Evolutionary conservation across 1,284 basidiomycete genomes (phyloP), one percentile per base, ranked within the genome.

Genomic region (Thelephora terrestris): DNA sequence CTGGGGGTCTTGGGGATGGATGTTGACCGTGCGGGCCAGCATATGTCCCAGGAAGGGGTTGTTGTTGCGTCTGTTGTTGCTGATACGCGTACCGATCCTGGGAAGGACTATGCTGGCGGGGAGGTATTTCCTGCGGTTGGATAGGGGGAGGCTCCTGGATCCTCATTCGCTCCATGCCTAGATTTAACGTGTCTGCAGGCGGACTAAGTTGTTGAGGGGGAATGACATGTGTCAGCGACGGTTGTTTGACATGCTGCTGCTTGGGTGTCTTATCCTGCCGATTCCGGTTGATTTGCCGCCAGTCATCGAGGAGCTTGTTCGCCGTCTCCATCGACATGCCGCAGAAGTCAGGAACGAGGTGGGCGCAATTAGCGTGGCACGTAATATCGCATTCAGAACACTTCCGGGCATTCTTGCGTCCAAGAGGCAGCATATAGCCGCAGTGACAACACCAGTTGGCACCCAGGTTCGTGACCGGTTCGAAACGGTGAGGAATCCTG

Each of bases 371-470:
- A 20, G 92, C 92, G 68, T 99, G 96, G 58, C 93, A 96, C 47
- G 95, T 98, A 54, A 98, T 84, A 61, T 86, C 84, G 67, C 96
- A 99, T 65, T 99, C 95, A 46, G 85, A 84, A 67, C 96, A 99
- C 68, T 90, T 89, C 50, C 93, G 83, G 21, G 93, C 89, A 64
- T 96, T 95, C 74, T 98, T 98, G 55, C 94, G 84, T 47, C 96
- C 96, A 46, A 99, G 79, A 45, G 96, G 93, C 36, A 99, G 80
- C 78, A 99, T 97, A 61, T 93, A 93, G 55, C 96, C 96, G 66
- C 96, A 99, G 66, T 99, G 96, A 65, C 95, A 99, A 68, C 96
- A 99, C 96, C 96, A 99, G 63, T 96, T 98, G 21, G 96, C 91
- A 44, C 92, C 91, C 53, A 99, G 86, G 65, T 97, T 99, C 57